Conservation (phyloP, 139 green algal species). For the Marvania coccoides region DNA sequence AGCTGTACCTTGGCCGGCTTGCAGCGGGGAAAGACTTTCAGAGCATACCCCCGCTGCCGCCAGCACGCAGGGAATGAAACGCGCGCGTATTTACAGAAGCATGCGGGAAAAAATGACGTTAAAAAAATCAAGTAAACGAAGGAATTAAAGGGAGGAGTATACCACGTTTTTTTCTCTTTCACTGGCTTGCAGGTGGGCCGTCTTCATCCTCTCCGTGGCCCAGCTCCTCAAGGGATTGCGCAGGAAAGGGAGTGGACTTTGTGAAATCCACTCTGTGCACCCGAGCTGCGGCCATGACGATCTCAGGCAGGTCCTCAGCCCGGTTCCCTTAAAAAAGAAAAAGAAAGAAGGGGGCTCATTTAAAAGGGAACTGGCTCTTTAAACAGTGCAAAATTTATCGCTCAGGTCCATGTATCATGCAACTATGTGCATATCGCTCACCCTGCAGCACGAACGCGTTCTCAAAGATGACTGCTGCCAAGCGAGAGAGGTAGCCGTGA, state of each 20-base stretch:
- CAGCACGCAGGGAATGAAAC: too few species aligned
- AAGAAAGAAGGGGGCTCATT: neutral
- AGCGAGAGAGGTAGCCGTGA: constrained; percentile 20
- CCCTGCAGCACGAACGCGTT: constrained; percentile 71
- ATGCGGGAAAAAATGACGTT: too few species aligned
- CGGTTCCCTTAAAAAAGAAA: constrained; percentile 45
- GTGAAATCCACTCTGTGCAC: constrained; percentile 47
- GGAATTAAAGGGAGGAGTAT: too few species aligned
- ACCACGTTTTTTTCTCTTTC: too few species aligned
- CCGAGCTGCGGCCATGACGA: constrained; percentile 47
- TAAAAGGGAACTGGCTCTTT: neutral
- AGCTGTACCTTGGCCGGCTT: too few species aligned
- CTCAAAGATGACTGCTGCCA: constrained; percentile 64
- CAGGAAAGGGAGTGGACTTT: constrained; percentile 22
- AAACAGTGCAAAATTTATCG: neutral
- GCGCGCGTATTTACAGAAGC: too few species aligned
- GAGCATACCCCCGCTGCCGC: too few species aligned
- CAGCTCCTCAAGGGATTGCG: neutral
- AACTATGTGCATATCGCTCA: neutral
- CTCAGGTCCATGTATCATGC: neutral
- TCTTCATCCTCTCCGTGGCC: neutral
- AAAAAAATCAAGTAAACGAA: too few species aligned
- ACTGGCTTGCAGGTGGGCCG: too few species aligned
- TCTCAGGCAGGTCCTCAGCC: constrained; percentile 76
- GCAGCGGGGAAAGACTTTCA: too few species aligned